Evolutionary conservation across 495 filamentous ascomycete genomes (phyloP).

Genomic region (Cudoniella acicularis): DNA sequence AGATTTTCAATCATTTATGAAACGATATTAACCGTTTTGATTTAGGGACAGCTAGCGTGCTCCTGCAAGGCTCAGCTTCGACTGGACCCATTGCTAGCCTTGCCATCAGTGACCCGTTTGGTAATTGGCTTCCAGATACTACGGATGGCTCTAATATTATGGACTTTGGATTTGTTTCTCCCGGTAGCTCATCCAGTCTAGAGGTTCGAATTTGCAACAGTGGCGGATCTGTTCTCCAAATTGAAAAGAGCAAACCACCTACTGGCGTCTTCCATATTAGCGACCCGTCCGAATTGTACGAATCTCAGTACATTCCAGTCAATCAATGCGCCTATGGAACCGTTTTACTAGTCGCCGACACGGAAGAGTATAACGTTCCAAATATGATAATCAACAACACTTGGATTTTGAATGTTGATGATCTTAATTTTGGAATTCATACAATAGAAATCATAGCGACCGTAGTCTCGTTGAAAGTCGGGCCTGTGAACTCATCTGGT

Average conservation of each 20-base stretch:
- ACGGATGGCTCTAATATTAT: slow-evolving; percentile 25
- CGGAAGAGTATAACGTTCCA: slow-evolving; percentile 22
- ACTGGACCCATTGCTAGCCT: slow-evolving; percentile 25
- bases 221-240: slow-evolving; percentile 29
- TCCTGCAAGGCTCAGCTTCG: slow-evolving; percentile 22
- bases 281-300: slow-evolving; percentile 26
- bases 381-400: slow-evolving; percentile 19
- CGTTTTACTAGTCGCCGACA: slow-evolving; percentile 25
- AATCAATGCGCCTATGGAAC: slow-evolving; percentile 28
- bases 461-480: slow-evolving; percentile 22
- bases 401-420: slow-evolving; percentile 32
- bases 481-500: slow-evolving; percentile 27
- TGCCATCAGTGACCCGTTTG: slow-evolving; percentile 23
- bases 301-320: slow-evolving; percentile 25
- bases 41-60: slow-evolving; percentile 4
- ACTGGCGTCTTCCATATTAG: slow-evolving; percentile 19
- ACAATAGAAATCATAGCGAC: slow-evolving; percentile 24
- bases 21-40: background rate
- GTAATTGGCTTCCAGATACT: slow-evolving; percentile 18
- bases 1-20: background rate
- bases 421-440: slow-evolving; percentile 27
- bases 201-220: slow-evolving; percentile 32
- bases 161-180: slow-evolving; percentile 28
- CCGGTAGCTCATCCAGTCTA: slow-evolving; percentile 16
- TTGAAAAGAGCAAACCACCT: slow-evolving; percentile 32